These are phyloP conservation scores for Exophiala oligosperma DNA, from an alignment of 2,329 filamentous ascomycete species.

Conservation along the genomic window DNA sequence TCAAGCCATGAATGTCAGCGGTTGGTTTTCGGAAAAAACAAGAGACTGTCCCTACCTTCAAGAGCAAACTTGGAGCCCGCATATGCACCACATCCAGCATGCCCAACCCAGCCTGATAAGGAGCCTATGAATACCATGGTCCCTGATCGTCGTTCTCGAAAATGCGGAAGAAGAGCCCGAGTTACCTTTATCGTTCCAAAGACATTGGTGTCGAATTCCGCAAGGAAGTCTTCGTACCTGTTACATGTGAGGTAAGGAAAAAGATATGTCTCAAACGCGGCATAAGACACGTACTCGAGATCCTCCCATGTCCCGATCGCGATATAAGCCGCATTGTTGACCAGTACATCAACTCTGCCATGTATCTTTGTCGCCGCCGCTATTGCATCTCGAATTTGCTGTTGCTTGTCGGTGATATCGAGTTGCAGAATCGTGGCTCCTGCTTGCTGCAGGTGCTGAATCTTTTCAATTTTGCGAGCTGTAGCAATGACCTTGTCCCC, in stretches of 20 bases:
- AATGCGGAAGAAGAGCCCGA: constrained; percentile 37
- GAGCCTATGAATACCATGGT: constrained; percentile 39
- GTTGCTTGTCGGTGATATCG: constrained; percentile 13
- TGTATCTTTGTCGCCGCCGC: constrained; percentile 7
- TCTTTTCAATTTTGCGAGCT: constrained; percentile 25
- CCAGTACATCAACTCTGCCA: constrained; percentile 35
- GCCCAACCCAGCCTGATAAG: constrained; percentile 33
- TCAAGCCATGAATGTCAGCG: constrained; percentile 14
- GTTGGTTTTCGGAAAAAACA: not conserved
- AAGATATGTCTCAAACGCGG: no score
- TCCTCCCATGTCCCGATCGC: constrained; percentile 33
- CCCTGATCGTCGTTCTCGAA: constrained; percentile 35
- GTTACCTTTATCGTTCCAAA: constrained; percentile 40
- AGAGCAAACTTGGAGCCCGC: constrained; percentile 43
- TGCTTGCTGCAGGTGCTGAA: constrained; percentile 5
- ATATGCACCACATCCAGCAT: constrained; percentile 34
- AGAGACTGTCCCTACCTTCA: constrained; percentile 33
- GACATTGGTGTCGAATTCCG: constrained; percentile 40
- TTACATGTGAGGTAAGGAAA: not conserved
- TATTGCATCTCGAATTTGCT: constrained; percentile 2
- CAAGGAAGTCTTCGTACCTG: constrained; percentile 28
- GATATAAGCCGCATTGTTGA: constrained; percentile 37
- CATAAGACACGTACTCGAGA: constrained; percentile 22
- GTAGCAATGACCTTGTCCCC: constrained; percentile 40
- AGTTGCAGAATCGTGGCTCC: constrained; percentile 13